These are phyloP conservation scores for Periconia digitata DNA, from an alignment of 2,329 filamentous ascomycete species.

Conservation along the genomic window DNA sequence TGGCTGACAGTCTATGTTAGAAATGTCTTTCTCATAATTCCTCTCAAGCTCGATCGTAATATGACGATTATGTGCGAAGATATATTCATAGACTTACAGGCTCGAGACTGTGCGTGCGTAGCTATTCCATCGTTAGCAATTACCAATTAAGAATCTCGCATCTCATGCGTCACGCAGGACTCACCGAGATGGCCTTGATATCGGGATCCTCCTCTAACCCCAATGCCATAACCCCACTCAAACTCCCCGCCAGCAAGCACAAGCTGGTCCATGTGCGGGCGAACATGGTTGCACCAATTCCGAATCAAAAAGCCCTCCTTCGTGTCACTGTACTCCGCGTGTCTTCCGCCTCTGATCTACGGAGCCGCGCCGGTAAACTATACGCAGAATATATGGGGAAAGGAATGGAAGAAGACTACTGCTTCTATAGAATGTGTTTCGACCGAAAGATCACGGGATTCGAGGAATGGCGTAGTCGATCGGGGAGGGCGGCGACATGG, in stretches of 20 bases:
- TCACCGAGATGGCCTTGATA: slow-evolving; percentile 67
- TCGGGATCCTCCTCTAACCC: slow-evolving; percentile 46
- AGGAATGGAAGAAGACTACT: slow-evolving; percentile 31
- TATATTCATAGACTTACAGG: slow-evolving; percentile 61
- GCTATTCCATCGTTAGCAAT: slow-evolving; percentile 52
- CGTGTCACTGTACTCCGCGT: slow-evolving; percentile 6
- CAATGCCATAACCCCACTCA: slow-evolving; percentile 30
- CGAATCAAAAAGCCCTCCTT: slow-evolving; percentile 18
- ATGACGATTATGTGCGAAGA: no score
- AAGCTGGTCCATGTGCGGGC: slow-evolving; percentile 38
- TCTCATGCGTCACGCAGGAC: slow-evolving; percentile 43
- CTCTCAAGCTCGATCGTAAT: no score
- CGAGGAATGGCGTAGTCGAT: slow-evolving; percentile 23
- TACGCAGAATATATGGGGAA: slow-evolving; percentile 9
- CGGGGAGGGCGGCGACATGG: slow-evolving; percentile 23
- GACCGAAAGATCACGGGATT: slow-evolving; percentile 21
- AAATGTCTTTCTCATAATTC: neutral
- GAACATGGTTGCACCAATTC: slow-evolving; percentile 31
- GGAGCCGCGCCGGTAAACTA: neutral
- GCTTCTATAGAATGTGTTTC: slow-evolving; percentile 31
- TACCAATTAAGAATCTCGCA: neutral
- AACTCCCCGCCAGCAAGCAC: slow-evolving; percentile 42
- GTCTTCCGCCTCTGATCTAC: neutral
- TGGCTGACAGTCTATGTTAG: slow-evolving; percentile 59
- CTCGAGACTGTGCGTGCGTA: slow-evolving; percentile 82